Percentiles rank a stretch among this genome's conserved stretches.
These are phyloP conservation scores for Sugiyamaella valdiviana DNA, from an alignment of 805 yeast species.

Conservation along the genomic window DNA sequence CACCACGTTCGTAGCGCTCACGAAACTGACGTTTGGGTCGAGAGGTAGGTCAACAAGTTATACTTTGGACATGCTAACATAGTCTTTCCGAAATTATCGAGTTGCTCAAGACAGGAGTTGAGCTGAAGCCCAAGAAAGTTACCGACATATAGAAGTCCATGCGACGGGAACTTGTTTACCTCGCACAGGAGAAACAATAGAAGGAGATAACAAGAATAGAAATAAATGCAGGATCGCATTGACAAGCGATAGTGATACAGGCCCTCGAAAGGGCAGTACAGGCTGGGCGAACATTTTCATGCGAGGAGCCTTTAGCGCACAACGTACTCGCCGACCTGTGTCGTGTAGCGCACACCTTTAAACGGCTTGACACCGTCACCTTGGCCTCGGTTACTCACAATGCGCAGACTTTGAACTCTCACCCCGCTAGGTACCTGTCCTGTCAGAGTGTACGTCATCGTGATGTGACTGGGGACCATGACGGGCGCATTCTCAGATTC, in stretches of 20 bases:
- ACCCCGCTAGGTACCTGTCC: constrained; percentile 75
- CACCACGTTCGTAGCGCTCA: constrained; percentile 36
- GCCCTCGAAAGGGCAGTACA: background rate
- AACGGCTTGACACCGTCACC: constrained; percentile 65
- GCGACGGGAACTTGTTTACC: no score
- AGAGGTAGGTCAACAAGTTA: constrained; percentile 16
- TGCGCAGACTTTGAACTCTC: constrained; percentile 57
- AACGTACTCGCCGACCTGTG: constrained; percentile 55
- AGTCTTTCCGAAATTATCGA: constrained; percentile 36
- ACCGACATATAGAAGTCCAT: background rate
- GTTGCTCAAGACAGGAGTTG: constrained; percentile 35
- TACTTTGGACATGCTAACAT: constrained; percentile 11
- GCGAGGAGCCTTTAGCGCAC: constrained; percentile 32
- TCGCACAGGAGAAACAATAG: background rate
- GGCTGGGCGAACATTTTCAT: background rate
- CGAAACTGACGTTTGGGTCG: constrained; percentile 35
- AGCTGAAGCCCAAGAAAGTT: constrained; percentile 11
- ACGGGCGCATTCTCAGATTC: constrained; percentile 18
- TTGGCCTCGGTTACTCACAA: constrained; percentile 51
- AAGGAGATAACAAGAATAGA: background rate
- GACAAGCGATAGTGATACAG: no score
- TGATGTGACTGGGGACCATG: constrained; percentile 40
- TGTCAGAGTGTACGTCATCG: constrained; percentile 49
- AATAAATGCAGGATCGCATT: no score
- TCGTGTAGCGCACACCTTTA: constrained; percentile 83